Evolutionary conservation across 352 stramenopile genomes (phyloP).

Genomic region (Thraustotheca clavata): DNA sequence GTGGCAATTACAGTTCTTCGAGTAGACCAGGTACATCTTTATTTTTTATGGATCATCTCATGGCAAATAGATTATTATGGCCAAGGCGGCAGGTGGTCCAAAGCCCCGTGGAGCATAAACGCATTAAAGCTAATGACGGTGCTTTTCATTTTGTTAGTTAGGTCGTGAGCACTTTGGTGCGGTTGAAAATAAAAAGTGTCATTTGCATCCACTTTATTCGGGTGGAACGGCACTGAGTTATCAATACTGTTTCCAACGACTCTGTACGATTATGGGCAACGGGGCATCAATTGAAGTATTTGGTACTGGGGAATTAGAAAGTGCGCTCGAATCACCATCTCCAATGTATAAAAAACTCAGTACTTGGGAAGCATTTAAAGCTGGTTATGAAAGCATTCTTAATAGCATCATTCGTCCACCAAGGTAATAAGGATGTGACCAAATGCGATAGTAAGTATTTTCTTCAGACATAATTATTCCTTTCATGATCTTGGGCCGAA

Average conservation of each 20-base stretch:
- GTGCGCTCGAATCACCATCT: neutral
- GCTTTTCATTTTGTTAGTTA: too few relatives aligned
- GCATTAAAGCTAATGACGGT: neutral
- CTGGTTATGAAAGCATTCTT: slow-evolving; percentile 17
- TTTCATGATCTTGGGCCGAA: neutral
- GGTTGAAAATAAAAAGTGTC: too few relatives aligned
- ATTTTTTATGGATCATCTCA: neutral
- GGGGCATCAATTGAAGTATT: slow-evolving; percentile 20
- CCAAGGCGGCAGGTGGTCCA: slow-evolving; percentile 90
- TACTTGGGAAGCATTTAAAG: slow-evolving; percentile 13
- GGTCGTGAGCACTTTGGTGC: too few relatives aligned
- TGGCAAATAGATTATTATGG: slow-evolving; percentile 94
- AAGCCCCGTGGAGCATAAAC: slow-evolving; percentile 83
- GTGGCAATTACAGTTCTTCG: slow-evolving; percentile 97
- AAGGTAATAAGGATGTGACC: neutral
- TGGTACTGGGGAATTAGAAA: slow-evolving; percentile 7
- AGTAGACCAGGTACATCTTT: slow-evolving; percentile 86
- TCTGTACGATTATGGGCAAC: neutral
- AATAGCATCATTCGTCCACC: slow-evolving; percentile 15
- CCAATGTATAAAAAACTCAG: neutral
- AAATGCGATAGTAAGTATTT: neutral
- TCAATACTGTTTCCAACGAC: too few relatives aligned
- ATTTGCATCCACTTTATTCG: too few relatives aligned
- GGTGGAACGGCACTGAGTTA: too few relatives aligned
- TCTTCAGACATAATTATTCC: slow-evolving; percentile 7